Evolutionary conservation across 768 basidiomycete genomes (phyloP), one percentile per base, ranked within the genome.

Genomic region (Suillus discolor): DNA sequence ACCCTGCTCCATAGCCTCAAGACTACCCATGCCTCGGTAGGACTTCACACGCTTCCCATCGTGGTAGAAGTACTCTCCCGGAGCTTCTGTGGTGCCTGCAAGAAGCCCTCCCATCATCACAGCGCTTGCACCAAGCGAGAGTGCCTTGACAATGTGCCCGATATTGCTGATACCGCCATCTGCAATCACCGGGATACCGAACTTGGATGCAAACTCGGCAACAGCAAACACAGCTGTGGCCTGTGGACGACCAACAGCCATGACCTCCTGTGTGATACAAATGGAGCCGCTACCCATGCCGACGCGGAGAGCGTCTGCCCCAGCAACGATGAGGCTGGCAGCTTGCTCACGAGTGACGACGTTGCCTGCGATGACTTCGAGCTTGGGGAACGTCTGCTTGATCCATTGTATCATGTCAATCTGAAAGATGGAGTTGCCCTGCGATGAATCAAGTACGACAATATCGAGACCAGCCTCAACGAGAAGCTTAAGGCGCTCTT

Each of bases 271-370:
- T 5, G 97, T 99, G 80, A 99, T 99, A 77, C 97, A 99, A 74
- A 99, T 99, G 6, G 94, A 97, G 12, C 97, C 97, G 11, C 91
- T 93, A 44, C 97, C 97, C 97, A 99, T 99, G 49, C 97, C 97
- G 44, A 99, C 85, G 28, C 95, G 91, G 11, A 99, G 85, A n/a
- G 85, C 97, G 71, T 99, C 97, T 3, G 96, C 97, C 51, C 97
- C 97, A 3, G 95, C 96, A 13, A 85, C 89, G 70, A 99, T 98
- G 66, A 99, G 88, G 31, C 83, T 87, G 18, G 97, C 97, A 1
- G 97, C 97, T 75, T 99, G 97, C 74, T 97, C 96, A 65, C 97
- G 90, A 5, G 96, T 98, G 68, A 99, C 97, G 66, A 99, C 96
- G 76, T 99, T 99, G 47, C 97, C 97, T 2, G 94, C 97, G 66